phyloP scores from a whole-genome alignment of 441 rosid genomes.

The Gossypium lobatum region DNA sequence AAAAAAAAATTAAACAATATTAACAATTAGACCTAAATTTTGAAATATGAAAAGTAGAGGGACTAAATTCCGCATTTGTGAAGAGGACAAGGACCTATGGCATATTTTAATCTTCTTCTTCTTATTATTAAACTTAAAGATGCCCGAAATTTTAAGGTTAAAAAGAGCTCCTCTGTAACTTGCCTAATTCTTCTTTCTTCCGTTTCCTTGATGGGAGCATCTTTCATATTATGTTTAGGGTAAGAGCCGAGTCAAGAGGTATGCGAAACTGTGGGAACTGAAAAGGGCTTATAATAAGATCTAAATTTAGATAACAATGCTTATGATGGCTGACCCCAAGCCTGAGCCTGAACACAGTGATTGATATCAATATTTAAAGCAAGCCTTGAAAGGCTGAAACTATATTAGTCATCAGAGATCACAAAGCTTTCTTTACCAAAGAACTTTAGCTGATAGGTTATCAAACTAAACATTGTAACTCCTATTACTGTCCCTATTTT shows the following conservation, averaged over 20 bases:
- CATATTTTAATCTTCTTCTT: no score
- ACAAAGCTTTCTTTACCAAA: background rate
- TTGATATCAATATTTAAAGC: background rate
- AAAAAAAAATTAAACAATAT: no score
- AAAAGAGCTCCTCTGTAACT: background rate
- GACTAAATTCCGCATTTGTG: no score
- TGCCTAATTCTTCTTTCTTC: background rate
- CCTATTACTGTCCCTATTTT: background rate
- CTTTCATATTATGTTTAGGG: background rate
- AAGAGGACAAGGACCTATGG: no score
- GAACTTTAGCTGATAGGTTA: background rate
- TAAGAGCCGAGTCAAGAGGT: background rate
- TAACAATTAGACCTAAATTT: no score
- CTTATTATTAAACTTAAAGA: background rate
- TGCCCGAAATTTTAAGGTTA: conserved; percentile 4
- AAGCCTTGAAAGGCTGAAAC: background rate
- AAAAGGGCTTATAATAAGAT: conserved; percentile 7
- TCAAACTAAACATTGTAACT: background rate
- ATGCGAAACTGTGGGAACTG: background rate
- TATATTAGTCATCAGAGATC: background rate
- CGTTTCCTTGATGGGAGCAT: background rate
- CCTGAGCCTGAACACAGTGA: background rate
- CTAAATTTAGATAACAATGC: background rate
- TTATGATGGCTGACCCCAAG: background rate
- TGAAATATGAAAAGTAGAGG: no score